Conservation (phyloP, 495 filamentous ascomycete species). For the Copromyces sp. region DNA sequence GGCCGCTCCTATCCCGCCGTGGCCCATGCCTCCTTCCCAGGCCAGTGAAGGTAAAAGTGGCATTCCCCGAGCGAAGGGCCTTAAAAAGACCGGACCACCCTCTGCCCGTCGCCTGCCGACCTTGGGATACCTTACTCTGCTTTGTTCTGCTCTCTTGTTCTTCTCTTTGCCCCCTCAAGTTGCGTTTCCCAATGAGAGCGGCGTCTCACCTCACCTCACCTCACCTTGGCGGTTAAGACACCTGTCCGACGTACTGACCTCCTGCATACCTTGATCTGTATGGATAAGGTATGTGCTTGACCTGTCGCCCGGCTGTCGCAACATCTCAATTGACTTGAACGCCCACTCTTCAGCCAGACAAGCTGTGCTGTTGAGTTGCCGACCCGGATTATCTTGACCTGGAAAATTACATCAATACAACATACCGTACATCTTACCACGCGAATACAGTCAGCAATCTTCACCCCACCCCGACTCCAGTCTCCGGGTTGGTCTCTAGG, state of each 20-base stretch:
- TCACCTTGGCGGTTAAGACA: not conserved
- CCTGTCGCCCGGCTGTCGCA: not conserved
- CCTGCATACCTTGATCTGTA: not conserved
- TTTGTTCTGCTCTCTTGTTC: not conserved
- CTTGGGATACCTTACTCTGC: slow-evolving; percentile 9
- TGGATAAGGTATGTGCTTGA: not conserved
- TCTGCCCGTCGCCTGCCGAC: slow-evolving; percentile 15
- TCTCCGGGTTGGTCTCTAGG: not conserved
- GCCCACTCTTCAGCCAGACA: not conserved
- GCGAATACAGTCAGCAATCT: not conserved
- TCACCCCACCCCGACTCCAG: not conserved
- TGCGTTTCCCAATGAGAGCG: not conserved
- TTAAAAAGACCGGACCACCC: slow-evolving; percentile 15
- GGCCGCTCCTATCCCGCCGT: not conserved
- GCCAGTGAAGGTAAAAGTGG: not conserved
- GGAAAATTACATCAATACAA: not conserved
- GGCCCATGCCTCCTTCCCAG: not conserved
- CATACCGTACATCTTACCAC: not conserved
- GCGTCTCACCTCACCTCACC: not conserved
- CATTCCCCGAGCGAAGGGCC: not conserved
- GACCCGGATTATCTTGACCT: not conserved
- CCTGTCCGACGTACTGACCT: not conserved
- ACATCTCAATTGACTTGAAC: not conserved
- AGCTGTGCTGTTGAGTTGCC: not conserved
- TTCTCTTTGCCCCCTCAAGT: not conserved